A percentile compares a stretch with the other conserved stretches of the same genome.
These are phyloP conservation scores for Brassica hybrid DNA, from an alignment of 441 rosid genomes.

Conservation along the genomic window DNA sequence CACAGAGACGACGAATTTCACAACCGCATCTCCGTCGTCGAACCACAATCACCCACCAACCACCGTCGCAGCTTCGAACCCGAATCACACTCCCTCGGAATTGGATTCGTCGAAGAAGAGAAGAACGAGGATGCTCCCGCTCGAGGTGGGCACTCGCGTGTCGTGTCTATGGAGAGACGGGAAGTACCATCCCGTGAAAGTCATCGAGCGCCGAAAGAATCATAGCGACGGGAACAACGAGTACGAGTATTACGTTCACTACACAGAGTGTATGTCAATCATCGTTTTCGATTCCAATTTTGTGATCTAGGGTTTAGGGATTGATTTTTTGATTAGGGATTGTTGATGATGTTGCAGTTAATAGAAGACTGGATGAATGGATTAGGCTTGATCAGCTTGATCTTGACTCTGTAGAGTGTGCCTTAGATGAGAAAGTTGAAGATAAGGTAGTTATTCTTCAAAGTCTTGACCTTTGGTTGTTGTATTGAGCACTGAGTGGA, in stretches of 20 bases:
- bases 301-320: no score
- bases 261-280: slow-evolving; percentile 68
- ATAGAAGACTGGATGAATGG: slow-evolving; percentile 99
- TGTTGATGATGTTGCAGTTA: slow-evolving; percentile 53
- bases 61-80: slow-evolving; percentile 39
- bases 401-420: slow-evolving; percentile 92
- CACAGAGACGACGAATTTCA: no score
- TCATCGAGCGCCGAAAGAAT: slow-evolving; percentile 83
- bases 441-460: slow-evolving; percentile 64
- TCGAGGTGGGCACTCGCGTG: slow-evolving; percentile 92
- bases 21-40: no score
- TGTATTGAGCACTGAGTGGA: not conserved
- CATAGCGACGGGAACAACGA: slow-evolving; percentile 54
- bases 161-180: slow-evolving; percentile 96
- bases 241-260: slow-evolving; percentile 94
- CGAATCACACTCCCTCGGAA: slow-evolving; percentile 14
- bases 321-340: no score
- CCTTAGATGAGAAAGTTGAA: slow-evolving; percentile 97
- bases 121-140: slow-evolving; percentile 49
- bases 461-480: not conserved
- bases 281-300: no score
- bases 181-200: slow-evolving; percentile 92
- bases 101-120: not conserved
- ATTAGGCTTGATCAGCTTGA: slow-evolving; percentile 94
- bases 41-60: slow-evolving; percentile 37